These are phyloP conservation scores for Paragyromitra xinjiangensis DNA, from an alignment of 495 filamentous ascomycete species.

Conservation along the genomic window DNA sequence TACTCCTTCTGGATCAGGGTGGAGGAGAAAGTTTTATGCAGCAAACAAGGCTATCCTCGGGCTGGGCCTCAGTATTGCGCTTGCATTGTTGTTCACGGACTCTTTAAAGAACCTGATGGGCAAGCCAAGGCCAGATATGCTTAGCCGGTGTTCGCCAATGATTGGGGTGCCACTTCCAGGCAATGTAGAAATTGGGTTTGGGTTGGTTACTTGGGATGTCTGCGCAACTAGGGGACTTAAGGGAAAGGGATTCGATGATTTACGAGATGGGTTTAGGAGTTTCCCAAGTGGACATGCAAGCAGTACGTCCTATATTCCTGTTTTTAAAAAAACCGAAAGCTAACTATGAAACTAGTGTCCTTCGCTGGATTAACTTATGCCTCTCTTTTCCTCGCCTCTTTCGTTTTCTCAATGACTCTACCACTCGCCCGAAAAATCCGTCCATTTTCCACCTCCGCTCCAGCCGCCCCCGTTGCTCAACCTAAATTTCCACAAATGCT, in stretches of 20 bases:
- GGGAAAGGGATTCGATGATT: conserved; percentile 59
- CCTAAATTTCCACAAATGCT: conserved; percentile 68
- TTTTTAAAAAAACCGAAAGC: not conserved
- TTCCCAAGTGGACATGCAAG: conserved; percentile 77
- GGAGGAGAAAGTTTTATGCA: conserved; percentile 68
- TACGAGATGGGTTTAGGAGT: conserved; percentile 70
- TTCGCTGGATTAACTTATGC: conserved; percentile 72
- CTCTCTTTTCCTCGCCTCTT: conserved; percentile 72
- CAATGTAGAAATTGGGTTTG: conserved; percentile 55
- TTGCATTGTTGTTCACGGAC: conserved; percentile 68
- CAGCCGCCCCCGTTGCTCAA: conserved; percentile 66
- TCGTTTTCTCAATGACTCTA: conserved; percentile 67
- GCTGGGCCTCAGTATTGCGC: conserved; percentile 66
- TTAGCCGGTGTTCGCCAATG: conserved; percentile 67
- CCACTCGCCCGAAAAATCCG: conserved; percentile 28
- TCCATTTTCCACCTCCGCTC: conserved; percentile 14
- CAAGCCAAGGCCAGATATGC: conserved; percentile 71
- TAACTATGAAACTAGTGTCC: conserved; percentile 61
- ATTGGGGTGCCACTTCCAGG: not conserved
- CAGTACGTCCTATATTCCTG: conserved; percentile 60
- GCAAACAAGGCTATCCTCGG: conserved; percentile 73
- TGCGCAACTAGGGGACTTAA: conserved; percentile 10
- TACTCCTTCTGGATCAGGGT: conserved; percentile 25
- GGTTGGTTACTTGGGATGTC: conserved; percentile 44
- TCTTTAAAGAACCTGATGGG: conserved; percentile 72